Conservation (phyloP, 176 grass and related monocot genomes). For the Ananas comosus region DNA sequence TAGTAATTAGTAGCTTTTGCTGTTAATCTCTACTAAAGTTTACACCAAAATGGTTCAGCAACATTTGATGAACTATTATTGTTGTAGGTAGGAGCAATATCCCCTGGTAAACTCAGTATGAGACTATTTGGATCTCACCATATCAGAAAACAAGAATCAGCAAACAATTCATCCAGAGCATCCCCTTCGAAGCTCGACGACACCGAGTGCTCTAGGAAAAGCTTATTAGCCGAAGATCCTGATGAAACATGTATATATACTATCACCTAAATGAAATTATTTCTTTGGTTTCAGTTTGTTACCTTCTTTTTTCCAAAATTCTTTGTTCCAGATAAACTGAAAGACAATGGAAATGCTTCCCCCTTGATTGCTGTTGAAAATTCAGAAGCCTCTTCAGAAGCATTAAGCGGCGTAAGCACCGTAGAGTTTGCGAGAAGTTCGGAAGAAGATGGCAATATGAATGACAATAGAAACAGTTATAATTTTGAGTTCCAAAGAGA, state of each 20-base stretch:
- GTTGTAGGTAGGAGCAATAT: constrained; percentile 52
- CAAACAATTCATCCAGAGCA: constrained; percentile 33
- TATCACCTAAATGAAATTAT: background rate
- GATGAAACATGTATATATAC: constrained; percentile 27
- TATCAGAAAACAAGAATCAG: constrained; percentile 21
- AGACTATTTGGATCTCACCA: constrained; percentile 58
- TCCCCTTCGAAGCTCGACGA: constrained; percentile 48
- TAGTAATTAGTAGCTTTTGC: background rate
- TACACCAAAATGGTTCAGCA: too few relatives aligned
- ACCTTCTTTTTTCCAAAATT: background rate
- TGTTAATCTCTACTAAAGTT: background rate
- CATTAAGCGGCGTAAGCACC: constrained; percentile 4
- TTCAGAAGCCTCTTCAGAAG: constrained; percentile 22
- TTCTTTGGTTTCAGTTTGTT: background rate
- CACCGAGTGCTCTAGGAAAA: constrained; percentile 47
- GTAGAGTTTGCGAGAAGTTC: constrained; percentile 1
- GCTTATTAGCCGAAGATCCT: constrained; percentile 50
- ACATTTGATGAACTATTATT: background rate
- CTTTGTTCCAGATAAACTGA: constrained; percentile 11
- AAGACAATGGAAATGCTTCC: constrained; percentile 15
- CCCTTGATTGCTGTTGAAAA: background rate
- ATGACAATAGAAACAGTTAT: constrained; percentile 23
- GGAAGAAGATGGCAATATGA: constrained; percentile 22
- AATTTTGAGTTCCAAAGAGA: constrained; percentile 77
- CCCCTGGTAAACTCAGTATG: constrained; percentile 77